Percentiles rank a stretch among this genome's conserved stretches.
Conservation (phyloP, 1,139 yeast genomes). For the Sugiyamaella xylanicola region DNA sequence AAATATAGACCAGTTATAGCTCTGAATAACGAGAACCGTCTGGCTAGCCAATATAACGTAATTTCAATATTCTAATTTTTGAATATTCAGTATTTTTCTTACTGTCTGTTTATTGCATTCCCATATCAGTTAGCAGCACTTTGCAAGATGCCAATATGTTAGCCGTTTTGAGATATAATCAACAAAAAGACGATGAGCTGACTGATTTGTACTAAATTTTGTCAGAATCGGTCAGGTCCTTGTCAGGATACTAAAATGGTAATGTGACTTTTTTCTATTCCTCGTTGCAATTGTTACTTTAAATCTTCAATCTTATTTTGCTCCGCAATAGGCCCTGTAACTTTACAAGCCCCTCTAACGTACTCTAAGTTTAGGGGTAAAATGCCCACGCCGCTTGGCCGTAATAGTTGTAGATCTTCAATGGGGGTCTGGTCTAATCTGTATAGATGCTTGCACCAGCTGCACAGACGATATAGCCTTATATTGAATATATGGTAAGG, state of each 20-base stretch:
- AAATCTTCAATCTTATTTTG: neutral
- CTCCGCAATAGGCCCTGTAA: constrained; percentile 1
- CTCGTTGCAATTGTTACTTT: neutral
- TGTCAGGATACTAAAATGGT: neutral
- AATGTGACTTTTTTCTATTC: neutral
- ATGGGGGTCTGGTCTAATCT: neutral
- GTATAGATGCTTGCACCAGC: no score
- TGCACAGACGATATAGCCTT: neutral
- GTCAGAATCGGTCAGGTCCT: neutral
- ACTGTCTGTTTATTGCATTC: neutral
- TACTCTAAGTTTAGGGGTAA: neutral
- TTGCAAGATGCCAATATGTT: neutral
- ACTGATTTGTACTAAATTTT: no score
- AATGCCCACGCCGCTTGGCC: neutral
- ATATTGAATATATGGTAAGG: neutral
- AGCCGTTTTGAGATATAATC: neutral
- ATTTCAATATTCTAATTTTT: no score
- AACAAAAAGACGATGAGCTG: neutral
- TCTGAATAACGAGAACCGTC: no score
- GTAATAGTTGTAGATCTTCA: neutral
- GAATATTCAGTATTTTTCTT: neutral
- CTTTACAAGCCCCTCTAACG: neutral
- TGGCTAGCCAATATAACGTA: no score
- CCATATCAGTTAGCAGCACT: neutral
- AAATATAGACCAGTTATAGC: no score